phyloP scores from a whole-genome alignment of 2,329 filamentous ascomycete species.

The Reticulascus tulasneorum region DNA sequence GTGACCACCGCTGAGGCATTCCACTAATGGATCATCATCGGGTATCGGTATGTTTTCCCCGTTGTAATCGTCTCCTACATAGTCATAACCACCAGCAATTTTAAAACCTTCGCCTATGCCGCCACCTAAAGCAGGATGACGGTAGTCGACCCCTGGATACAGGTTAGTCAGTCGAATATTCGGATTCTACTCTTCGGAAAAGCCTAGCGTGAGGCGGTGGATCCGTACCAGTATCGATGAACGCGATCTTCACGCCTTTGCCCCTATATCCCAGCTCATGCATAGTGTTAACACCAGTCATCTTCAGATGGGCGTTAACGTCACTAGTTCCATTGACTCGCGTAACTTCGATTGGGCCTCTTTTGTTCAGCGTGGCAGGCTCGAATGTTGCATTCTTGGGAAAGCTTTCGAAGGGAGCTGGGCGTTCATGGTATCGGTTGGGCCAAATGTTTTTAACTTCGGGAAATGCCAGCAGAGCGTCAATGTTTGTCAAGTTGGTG shows the following conservation, averaged over 20 bases:
- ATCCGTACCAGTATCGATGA: conserved; percentile 38
- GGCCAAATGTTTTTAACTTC: conserved; percentile 15
- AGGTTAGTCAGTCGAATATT: too few species aligned
- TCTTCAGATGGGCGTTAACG: conserved; percentile 5
- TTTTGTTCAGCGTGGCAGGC: too few species aligned
- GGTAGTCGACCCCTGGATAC: conserved; percentile 36
- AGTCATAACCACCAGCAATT: conserved; percentile 18
- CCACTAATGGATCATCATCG: conserved; percentile 4
- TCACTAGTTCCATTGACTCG: conserved; percentile 8
- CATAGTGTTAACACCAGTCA: conserved; percentile 32
- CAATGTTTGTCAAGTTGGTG: conserved; percentile 5
- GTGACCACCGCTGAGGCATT: conserved; percentile 26
- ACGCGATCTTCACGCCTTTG: conserved; percentile 32
- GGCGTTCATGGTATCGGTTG: conserved; percentile 9
- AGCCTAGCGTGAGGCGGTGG: too few species aligned
- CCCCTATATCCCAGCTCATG: conserved; percentile 32
- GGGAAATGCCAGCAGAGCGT: conserved; percentile 6
- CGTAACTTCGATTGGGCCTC: too few species aligned
- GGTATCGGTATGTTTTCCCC: conserved; percentile 18
- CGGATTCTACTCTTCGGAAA: too few species aligned
- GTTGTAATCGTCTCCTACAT: conserved; percentile 23
- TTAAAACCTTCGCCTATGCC: conserved; percentile 13
- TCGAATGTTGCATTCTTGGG: too few species aligned
- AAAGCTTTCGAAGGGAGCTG: too few species aligned
- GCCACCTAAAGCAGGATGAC: conserved; percentile 19